Evolutionary conservation across 345 rosid genomes (phyloP).

Genomic region (Angophora floribunda): DNA sequence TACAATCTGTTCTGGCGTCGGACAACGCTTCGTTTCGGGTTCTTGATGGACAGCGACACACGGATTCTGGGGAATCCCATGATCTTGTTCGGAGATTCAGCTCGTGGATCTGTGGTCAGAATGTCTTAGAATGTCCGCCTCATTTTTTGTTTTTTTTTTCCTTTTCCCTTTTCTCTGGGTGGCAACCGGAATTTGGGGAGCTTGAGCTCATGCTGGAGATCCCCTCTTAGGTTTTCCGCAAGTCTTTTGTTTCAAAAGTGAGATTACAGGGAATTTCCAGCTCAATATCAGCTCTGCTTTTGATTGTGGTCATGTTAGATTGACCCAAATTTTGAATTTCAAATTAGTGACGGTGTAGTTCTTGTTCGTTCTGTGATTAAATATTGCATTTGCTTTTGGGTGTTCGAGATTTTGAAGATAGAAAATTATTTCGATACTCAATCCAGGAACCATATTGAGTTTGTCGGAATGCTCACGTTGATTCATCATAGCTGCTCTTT

Average conservation of each 20-base stretch:
- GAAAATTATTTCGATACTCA: background rate
- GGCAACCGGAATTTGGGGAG: background rate
- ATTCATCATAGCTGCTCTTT: background rate
- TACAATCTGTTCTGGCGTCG: background rate
- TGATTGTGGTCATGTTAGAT: background rate
- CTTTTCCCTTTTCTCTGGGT: background rate
- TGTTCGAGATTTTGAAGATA: background rate
- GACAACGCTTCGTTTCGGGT: rapidly evolving
- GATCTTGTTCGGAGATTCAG: background rate
- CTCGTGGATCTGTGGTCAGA: background rate
- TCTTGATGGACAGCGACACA: background rate
- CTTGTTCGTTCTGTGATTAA: background rate
- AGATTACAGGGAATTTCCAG: background rate
- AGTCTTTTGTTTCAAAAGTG: background rate
- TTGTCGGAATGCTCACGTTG: background rate
- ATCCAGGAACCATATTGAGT: background rate
- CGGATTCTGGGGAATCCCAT: background rate
- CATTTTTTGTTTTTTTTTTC: background rate
- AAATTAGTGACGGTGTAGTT: background rate
- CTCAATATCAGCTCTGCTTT: background rate
- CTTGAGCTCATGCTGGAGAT: background rate
- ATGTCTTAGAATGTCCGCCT: background rate
- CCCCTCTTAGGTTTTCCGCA: background rate
- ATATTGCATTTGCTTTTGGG: background rate
- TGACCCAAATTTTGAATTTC: background rate